Base-by-base conservation (phyloP, 768 basidiomycete species). In the Postia placenta region DNA sequence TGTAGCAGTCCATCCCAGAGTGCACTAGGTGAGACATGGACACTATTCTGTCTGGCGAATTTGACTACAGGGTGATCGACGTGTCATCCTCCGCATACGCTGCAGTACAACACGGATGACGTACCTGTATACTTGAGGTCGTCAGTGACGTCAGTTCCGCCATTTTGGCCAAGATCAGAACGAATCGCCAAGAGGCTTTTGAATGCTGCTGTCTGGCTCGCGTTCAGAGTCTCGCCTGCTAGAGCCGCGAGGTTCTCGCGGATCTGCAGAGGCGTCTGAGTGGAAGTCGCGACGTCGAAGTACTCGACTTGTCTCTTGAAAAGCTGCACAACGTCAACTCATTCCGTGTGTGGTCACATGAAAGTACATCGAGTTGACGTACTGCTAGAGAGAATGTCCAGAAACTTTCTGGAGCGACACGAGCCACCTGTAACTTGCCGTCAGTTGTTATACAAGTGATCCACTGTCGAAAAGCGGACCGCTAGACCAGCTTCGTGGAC, bases 111-210 rank as follows among this genome's bases (percentile, higher is more conserved):
- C 9, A 11, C 4, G 26, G 11, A 38, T 1, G 11, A 70, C 86
- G 47, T 59, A 93, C 92, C 76, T n/a, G 79, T 84, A 62, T 92
- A 91, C 68, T 95, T 96, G 53, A 96, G 70, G 55, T 89, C 88
- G 52, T 90, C 83, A 0, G 89, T 91, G 22, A 91, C 85, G 2
- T 71, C 82, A n/a, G 78, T 78, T 0, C 92, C 92, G 11, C 87
- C 89, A 57, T 96, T 94, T 1, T 82, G 80, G 7, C 30, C 30
- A 15, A 33, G 30, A 4, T 71, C 67, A 14, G 72, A 64, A 62
- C 85, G 85, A 20, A 83, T 69, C 27, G 68, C 72, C 26, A 94
- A 66, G 40, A 83, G 74, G 12, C 84, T 82, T 49, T 71, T 74
- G 61, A 93, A 75, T 22, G 72, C 67, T 2, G 69, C 72, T 11